Evolutionary conservation across 2,329 filamentous ascomycete genomes (phyloP), one percentile per base, ranked within the genome.

Genomic region (Dichotomopilus funicola): DNA sequence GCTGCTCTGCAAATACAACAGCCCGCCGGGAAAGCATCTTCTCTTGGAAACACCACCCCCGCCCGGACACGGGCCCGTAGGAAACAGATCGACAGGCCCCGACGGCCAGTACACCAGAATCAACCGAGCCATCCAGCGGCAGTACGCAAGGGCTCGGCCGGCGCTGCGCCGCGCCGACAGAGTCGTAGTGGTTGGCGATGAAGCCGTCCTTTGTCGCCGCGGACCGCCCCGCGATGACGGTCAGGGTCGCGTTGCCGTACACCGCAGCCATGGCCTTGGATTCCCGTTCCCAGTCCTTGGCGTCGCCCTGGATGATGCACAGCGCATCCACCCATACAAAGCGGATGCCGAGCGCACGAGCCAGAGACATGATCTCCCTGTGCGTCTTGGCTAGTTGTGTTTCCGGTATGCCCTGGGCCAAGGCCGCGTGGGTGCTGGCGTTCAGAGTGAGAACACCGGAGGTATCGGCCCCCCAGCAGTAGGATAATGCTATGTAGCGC

Each of bases 221-320:
- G 42, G 42, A 31, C 42, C 42, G 42, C 42, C 13, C 42, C 42
- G 42, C 42, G 42, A 44, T 44, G 42, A 44, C 42, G 42, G 42
- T 44, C 19, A 44, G 42, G 42, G 42, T 11, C 42, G 42, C 42
- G 42, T 44, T 44, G 42, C 42, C 42, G 42, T 44, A 44, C 42
- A 31, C 42, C 19, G 9, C 42, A 3, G 42, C 42, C 42, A 44
- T 44, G 42, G 13, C 13, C 42, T 44, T 44, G 42, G 42, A 42
- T n/a, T 42, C 40, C 40, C 40, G 40, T 27, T 1, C 75, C 67
- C 41, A 43, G 41, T 43, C 41, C 13, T 43, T 9, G 41, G 13
- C 5, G 41, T 43, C 41, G 41, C 41, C 41, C 41, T 43, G 41
- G 41, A 43, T 43, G 41, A 43, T 43, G 41, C 41, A 43, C 41